Evolutionary conservation across 495 filamentous ascomycete genomes (phyloP).

Genomic region (Penicillium antarcticum): DNA sequence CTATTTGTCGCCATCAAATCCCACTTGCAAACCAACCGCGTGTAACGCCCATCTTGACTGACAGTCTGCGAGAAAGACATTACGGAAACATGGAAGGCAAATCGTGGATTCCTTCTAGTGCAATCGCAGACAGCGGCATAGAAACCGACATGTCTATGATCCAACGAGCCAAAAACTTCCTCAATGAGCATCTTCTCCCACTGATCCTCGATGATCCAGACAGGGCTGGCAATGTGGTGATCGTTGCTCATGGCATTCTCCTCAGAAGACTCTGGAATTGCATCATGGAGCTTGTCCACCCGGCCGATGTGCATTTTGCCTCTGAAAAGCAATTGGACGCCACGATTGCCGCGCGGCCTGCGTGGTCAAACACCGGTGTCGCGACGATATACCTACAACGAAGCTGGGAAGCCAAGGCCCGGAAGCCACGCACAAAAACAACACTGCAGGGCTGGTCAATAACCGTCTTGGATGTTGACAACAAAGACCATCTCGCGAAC

Average conservation of each 20-base stretch:
- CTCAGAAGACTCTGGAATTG: constrained; percentile 63
- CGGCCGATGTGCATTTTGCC: constrained; percentile 27
- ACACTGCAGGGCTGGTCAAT: constrained; percentile 21
- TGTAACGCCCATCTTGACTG: constrained; percentile 12
- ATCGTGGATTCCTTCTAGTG: neutral
- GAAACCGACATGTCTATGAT: constrained; percentile 59
- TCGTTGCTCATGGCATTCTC: constrained; percentile 81
- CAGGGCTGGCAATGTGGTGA: constrained; percentile 43
- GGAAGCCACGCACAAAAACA: too few relatives aligned
- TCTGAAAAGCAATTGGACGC: neutral
- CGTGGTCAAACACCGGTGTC: constrained; percentile 65
- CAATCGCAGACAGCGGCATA: constrained; percentile 15
- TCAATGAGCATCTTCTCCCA: constrained; percentile 58
- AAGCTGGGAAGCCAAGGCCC: neutral
- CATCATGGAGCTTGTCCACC: constrained; percentile 53
- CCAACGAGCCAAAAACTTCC: constrained; percentile 56
- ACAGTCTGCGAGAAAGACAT: constrained; percentile 24
- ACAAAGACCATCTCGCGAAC: constrained; percentile 62
- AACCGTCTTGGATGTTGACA: constrained; percentile 35
- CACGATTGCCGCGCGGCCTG: neutral
- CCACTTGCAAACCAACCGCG: neutral
- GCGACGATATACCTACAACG: constrained; percentile 45
- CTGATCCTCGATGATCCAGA: constrained; percentile 38
- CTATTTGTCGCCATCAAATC: constrained; percentile 17
- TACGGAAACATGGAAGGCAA: constrained; percentile 27